Evolutionary conservation across 1,139 yeast genomes (phyloP).

Genomic region (Magnusiomyces starmeri): DNA sequence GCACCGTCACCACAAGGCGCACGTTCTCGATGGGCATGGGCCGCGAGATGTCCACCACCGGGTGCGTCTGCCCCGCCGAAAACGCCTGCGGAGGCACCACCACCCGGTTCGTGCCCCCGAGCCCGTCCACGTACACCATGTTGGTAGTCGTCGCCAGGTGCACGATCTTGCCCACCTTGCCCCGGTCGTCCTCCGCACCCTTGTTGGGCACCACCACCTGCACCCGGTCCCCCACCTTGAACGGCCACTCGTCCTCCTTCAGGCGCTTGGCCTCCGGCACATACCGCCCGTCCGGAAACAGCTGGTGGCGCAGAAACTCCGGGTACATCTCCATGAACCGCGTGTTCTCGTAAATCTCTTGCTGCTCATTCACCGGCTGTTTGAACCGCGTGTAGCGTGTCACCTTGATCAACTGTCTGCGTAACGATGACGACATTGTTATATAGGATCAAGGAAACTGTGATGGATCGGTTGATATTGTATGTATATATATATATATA

Average conservation of each 20-base stretch:
- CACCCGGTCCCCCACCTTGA: constrained; percentile 57
- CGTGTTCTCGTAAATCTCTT: constrained; percentile 14
- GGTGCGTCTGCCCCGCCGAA: constrained; percentile 67
- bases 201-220: constrained; percentile 53
- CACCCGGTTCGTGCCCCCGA: constrained; percentile 43
- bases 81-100: constrained; percentile 65
- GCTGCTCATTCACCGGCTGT: constrained; percentile 9
- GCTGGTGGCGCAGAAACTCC: constrained; percentile 16
- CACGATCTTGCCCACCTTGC: constrained; percentile 57
- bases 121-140: constrained; percentile 47
- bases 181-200: constrained; percentile 40
- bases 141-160: constrained; percentile 44
- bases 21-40: constrained; percentile 59
- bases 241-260: constrained; percentile 43
- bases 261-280: constrained; percentile 37
- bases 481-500: too few species aligned
- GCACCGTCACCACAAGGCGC: constrained; percentile 71
- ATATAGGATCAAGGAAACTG: too few species aligned
- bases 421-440: too few species aligned
- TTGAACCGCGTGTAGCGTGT: not conserved
- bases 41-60: constrained; percentile 50
- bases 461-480: too few species aligned
- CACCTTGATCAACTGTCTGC: not conserved
- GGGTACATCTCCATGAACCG: constrained; percentile 19
- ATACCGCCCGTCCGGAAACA: constrained; percentile 11